Evolutionary conservation across 139 green algal genomes (phyloP), one percentile per base, ranked within the genome.

Genomic region (Chlamydomonas incerta): DNA sequence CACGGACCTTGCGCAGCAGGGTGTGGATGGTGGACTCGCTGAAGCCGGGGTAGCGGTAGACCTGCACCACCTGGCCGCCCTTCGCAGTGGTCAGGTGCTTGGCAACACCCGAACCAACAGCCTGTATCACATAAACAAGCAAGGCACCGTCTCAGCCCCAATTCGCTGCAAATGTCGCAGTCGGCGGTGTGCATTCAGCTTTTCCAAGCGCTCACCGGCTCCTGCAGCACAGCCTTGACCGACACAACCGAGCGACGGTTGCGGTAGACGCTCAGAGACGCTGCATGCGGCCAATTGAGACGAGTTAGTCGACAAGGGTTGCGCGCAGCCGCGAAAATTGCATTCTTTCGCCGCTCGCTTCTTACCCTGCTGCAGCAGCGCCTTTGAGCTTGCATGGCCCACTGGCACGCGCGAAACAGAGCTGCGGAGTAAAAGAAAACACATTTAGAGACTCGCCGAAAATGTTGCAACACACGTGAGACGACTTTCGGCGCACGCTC

Each of bases 31-130:
- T 87, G 24, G 96, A 96, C 0, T 84, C 58, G 29, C 93, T 91
- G 34, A 98, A 63, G 67, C 93, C 95, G 8, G 96, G 96, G 68
- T 91, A 95, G 37, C 96, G 92, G 88, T 97, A 98, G 46, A 98
- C 88, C 92, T 98, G 96, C 33, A 96, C 81, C 33, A 99, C 95
- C 65, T 89, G 76, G 6, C 47, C 75, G 3, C 72, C 31, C 18
- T 62, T 57, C 24, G n/a, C 35, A 2, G 68, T 46, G 26, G 85
- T 74, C 80, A 87, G 58, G n/a, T 81, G 68, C 68, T 86, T 58
- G 2, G 55, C 55, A 8, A 86, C 57, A 11, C 35, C 52, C 10
- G 69, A 65, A 15, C 34, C 55, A 18, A 80, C 69, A 47, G 81
- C 81, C 81, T 86, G 60, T 2, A 24, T 52, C 11, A 8, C 31